Percentiles rank a stretch among this genome's conserved stretches.
Evolutionary conservation across 73 alveolate species (phyloP).

Genomic region (Urostyla sp.): DNA sequence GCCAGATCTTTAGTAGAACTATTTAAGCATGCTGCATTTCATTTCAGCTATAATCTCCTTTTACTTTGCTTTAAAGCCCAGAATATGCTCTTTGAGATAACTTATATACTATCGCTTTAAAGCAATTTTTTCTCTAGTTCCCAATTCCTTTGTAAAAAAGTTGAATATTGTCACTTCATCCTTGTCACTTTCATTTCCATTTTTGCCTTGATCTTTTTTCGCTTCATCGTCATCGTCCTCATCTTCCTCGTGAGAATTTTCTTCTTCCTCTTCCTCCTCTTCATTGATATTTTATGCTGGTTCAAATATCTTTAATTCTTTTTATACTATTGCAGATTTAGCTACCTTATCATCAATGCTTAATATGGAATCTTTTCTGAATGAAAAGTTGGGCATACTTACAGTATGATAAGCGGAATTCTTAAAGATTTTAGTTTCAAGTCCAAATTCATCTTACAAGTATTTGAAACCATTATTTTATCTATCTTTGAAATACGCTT

Average conservation of each 20-base stretch:
- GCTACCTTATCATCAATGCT: too few species aligned
- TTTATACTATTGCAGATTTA: too few species aligned
- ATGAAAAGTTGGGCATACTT: too few species aligned
- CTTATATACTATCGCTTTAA: conserved; percentile 37
- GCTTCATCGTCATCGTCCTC: conserved; percentile 33
- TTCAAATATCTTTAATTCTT: neutral
- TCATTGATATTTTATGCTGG: neutral
- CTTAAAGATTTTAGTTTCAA: conserved; percentile 1
- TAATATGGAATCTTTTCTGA: too few species aligned
- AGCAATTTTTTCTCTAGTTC: conserved; percentile 55
- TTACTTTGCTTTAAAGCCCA: conserved; percentile 18
- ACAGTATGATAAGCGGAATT: neutral
- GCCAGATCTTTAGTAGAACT: conserved; percentile 55
- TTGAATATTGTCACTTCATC: conserved; percentile 16
- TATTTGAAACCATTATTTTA: conserved; percentile 14
- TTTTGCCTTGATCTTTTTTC: conserved; percentile 27
- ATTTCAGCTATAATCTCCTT: conserved; percentile 39
- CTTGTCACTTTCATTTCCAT: neutral
- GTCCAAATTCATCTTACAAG: neutral
- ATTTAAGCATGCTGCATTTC: conserved; percentile 44
- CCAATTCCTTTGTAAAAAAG: conserved; percentile 30
- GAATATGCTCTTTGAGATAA: conserved; percentile 27
- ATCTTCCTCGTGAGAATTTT: conserved; percentile 21
- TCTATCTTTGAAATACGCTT: conserved; percentile 3
- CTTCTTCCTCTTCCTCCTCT: neutral